Conservation (phyloP, 1,284 basidiomycete species). For the Hemileia vastatrix region DNA sequence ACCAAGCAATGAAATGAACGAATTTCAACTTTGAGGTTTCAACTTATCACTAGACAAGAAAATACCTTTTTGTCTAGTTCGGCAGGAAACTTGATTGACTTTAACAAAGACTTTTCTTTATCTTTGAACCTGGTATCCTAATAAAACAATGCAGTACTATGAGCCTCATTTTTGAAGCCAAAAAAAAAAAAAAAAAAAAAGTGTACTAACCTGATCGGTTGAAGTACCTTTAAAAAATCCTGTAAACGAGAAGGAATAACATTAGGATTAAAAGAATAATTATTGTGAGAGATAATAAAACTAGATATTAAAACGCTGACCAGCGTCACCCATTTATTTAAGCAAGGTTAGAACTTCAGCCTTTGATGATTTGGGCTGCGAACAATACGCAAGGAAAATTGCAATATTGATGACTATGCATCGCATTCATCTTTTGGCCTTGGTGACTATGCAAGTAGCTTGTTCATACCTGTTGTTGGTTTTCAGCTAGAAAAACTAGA, state of each 20-base stretch:
- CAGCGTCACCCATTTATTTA: constrained; percentile 16
- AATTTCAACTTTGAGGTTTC: no score
- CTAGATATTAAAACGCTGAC: not conserved
- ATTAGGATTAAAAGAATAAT: not conserved
- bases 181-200: not conserved
- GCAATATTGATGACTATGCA: no score
- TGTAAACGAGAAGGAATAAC: not conserved
- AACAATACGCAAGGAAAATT: no score
- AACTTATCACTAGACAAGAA: not conserved
- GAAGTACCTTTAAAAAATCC: constrained; percentile 22
- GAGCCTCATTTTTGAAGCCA: not conserved
- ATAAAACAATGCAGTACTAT: no score
- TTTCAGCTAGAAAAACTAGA: no score
- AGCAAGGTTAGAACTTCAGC: no score
- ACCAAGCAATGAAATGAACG: constrained; percentile 14
- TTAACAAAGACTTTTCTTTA: constrained; percentile 82
- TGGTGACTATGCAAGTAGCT: no score
- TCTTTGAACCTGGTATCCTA: constrained; percentile 67
- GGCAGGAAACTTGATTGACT: constrained; percentile 77
- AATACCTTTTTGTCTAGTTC: constrained; percentile 77
- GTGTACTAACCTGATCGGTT: constrained; percentile 13
- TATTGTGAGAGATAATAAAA: not conserved
- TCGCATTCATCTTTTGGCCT: no score
- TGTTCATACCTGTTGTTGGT: no score
- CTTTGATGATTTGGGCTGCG: no score